phyloP scores from a whole-genome alignment of 176 grass and related monocot genomes.

The Aegilops bicornis region DNA sequence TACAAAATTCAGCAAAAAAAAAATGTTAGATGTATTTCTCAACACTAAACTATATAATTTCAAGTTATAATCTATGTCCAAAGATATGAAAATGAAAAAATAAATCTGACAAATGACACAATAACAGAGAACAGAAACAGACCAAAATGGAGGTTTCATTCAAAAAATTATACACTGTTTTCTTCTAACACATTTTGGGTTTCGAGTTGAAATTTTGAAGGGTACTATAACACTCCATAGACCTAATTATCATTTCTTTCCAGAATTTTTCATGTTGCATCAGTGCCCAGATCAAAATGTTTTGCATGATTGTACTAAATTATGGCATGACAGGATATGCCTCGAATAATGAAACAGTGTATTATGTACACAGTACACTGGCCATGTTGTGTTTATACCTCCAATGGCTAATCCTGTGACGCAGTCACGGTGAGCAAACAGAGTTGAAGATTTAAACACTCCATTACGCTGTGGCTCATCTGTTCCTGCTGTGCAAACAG shows the following conservation, averaged over 20 bases:
- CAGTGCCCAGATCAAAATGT: not conserved
- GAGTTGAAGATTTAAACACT: conserved; percentile 40
- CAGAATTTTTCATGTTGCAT: not conserved
- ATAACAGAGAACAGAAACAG: not conserved
- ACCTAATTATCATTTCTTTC: not conserved
- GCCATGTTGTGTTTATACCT: conserved; percentile 50
- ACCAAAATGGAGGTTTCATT: not conserved
- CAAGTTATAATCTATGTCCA: not conserved
- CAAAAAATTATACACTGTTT: not conserved
- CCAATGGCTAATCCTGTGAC: conserved; percentile 76
- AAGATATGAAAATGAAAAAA: not conserved
- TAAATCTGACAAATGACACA: not conserved
- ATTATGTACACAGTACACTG: conserved; percentile 2
- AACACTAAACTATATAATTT: not conserved
- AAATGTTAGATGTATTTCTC: not conserved
- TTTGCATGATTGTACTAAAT: not conserved
- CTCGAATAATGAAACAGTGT: not conserved
- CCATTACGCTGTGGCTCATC: conserved; percentile 2
- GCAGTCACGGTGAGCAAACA: conserved; percentile 77
- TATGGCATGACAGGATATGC: conserved; percentile 2
- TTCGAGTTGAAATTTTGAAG: not conserved
- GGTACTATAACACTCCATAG: not conserved
- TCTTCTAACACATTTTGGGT: not conserved
- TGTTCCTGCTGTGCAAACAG: conserved; percentile 16
- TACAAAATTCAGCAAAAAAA: not conserved